Evolutionary conservation across 2,329 filamentous ascomycete species (phyloP), one percentile per base, ranked within the genome.

Genomic region (Colletotrichum sp.): DNA sequence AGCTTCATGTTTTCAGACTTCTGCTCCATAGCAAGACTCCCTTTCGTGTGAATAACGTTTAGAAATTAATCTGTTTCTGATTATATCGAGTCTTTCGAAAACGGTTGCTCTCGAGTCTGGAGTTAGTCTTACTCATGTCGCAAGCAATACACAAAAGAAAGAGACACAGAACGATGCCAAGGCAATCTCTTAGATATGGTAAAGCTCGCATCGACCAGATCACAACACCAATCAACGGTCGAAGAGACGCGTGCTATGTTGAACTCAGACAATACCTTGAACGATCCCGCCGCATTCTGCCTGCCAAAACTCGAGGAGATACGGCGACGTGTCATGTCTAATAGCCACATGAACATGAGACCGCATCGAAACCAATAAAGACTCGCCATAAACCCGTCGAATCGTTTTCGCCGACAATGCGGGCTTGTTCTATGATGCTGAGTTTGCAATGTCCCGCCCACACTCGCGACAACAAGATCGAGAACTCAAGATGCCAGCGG

Each of bases 161-260:
- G 16, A 10, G 1, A 44, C 8, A 1, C 16, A 6, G 8, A 1
- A 10, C 36, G 16, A 10, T 44, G 36, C 0, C 1, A 44, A 44
- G 2, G 16, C 16, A 5, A 8, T 0, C 16, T 18, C 1, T 2
- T 0, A 18, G 3, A 39, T 1, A 44, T 18, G 16, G 8, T 0
- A 18, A 6, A 1, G 8, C 1, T 44, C 1, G 5, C 2, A 44
- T 2, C 0, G 8, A 6, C 16, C 36, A 44, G 16, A 1, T 0
- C 16, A 3, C 36, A 44, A 3, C 5, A 44, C 5, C 0, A 0
- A 1, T 5, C 36, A 18, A 18, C 5, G 16, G 5, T 18, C 8
- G 8, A 1, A 18, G 5, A 3, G 36, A 44, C 36, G 8, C 8
- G 8, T 18, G 16, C 4, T 39, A 5, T 9, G 16, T 44, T 18